Conservation (phyloP, 2,329 filamentous ascomycete genomes). For the Tolypocladium inflatum region DNA sequence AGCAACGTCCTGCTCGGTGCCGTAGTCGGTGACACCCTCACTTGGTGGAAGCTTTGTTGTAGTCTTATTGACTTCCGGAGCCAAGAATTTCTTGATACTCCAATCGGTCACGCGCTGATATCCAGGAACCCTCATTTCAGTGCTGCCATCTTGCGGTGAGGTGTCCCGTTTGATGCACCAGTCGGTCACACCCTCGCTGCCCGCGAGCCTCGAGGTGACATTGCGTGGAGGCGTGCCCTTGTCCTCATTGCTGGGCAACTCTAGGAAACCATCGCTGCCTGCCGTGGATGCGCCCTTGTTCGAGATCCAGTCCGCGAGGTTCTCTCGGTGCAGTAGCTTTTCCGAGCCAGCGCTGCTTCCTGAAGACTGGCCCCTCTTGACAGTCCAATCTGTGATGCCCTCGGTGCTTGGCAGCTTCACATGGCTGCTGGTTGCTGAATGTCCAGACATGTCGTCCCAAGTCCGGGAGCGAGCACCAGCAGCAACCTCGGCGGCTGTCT, state of each 20-base stretch:
- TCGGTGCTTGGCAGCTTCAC: not conserved
- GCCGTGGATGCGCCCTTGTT: not conserved
- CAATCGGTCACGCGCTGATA: not conserved
- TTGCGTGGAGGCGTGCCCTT: not conserved
- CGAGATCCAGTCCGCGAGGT: not conserved
- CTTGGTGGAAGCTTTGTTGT: not conserved
- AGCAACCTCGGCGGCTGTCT: not conserved
- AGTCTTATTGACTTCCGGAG: not conserved
- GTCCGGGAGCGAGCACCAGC: not conserved
- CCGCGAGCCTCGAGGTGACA: not conserved
- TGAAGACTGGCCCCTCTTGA: not conserved
- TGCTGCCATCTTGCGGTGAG: not conserved
- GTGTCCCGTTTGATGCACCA: not conserved
- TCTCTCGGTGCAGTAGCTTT: not conserved
- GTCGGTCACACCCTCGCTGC: not conserved
- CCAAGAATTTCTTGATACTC: not conserved
- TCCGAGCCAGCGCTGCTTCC: not conserved
- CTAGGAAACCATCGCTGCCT: not conserved
- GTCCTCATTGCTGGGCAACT: not conserved
- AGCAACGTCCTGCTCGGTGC: not conserved
- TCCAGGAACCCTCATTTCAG: not conserved
- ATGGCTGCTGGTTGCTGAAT: not conserved
- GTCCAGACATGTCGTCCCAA: not conserved
- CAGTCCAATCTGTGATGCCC: not conserved
- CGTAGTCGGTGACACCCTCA: too few relatives aligned